Evolutionary conservation across 2,329 filamentous ascomycete genomes (phyloP).

Genomic region (Cadophora luteo-olivacea): DNA sequence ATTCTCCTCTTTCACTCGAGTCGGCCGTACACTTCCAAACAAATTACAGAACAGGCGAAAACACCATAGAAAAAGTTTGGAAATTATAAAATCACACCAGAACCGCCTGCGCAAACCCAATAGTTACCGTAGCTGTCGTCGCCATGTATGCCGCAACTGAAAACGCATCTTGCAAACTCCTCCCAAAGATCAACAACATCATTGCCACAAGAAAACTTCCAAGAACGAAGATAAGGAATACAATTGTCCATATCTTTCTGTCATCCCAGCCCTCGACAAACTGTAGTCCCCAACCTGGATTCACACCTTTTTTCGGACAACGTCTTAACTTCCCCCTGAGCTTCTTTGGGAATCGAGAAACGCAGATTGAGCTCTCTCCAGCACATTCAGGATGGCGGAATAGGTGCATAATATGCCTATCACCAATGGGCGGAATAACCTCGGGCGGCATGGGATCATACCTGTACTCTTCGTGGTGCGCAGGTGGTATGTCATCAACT

Average conservation of each 20-base stretch:
- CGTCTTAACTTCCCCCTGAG: slow-evolving; percentile 32
- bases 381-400: slow-evolving; percentile 32
- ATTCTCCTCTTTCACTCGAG: too few species aligned
- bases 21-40: too few species aligned
- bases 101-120: slow-evolving; percentile 44
- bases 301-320: slow-evolving; percentile 21
- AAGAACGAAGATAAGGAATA: slow-evolving; percentile 29
- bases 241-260: slow-evolving; percentile 32
- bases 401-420: slow-evolving; percentile 33
- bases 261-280: slow-evolving; percentile 34
- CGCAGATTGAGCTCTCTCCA: slow-evolving; percentile 24
- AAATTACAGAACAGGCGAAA: too few species aligned
- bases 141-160: slow-evolving; percentile 34
- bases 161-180: slow-evolving; percentile 37
- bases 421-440: slow-evolving; percentile 33
- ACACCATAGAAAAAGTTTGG: too few species aligned
- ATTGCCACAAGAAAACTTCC: slow-evolving; percentile 33
- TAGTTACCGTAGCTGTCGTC: slow-evolving; percentile 30
- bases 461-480: slow-evolving; percentile 27
- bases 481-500: slow-evolving; percentile 33
- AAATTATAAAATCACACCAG: slow-evolving; percentile 8
- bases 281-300: slow-evolving; percentile 37
- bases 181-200: slow-evolving; percentile 28
- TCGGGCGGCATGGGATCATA: slow-evolving; percentile 33
- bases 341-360: slow-evolving; percentile 37